phyloP scores from a whole-genome alignment of 352 stramenopile genomes.

The Globisporangium alternatum region DNA sequence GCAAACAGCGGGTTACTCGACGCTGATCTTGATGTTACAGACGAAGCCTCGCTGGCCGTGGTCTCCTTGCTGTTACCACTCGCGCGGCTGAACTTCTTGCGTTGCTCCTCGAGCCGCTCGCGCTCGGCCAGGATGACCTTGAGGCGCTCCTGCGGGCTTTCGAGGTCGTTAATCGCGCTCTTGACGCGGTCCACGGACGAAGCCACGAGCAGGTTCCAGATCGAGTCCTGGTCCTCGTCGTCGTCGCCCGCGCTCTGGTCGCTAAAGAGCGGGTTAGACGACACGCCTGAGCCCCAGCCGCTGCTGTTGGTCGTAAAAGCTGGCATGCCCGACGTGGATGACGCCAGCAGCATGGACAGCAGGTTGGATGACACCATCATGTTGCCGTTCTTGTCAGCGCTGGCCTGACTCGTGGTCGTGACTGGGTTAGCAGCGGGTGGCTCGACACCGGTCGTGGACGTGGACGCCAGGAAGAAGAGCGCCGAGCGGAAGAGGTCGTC shows the following conservation, averaged over 20 bases:
- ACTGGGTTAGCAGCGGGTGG: background rate
- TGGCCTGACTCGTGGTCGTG: background rate
- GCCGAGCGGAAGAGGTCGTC: conserved; percentile 63
- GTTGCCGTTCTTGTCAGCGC: conserved; percentile 17
- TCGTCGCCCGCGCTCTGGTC: conserved; percentile 42
- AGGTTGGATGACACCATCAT: conserved; percentile 35
- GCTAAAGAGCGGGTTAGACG: conserved; percentile 48
- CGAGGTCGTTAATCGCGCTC: conserved; percentile 39
- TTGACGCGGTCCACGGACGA: conserved; percentile 71
- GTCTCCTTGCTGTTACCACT: conserved; percentile 23
- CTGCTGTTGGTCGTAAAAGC: background rate
- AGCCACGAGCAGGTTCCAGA: conserved; percentile 66
- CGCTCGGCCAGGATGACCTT: conserved; percentile 61
- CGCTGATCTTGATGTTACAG: background rate
- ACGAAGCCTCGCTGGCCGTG: background rate
- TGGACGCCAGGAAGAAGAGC: conserved; percentile 59
- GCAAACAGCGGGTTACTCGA: conserved; percentile 11
- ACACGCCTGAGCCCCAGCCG: conserved; percentile 12
- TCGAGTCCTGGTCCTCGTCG: conserved; percentile 54
- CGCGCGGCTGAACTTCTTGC: conserved; percentile 35
- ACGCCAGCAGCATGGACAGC: conserved; percentile 48
- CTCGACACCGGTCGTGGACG: conserved; percentile 46
- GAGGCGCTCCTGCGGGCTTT: conserved; percentile 47
- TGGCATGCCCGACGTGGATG: conserved; percentile 38
- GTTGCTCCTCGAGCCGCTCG: conserved; percentile 58